Evolutionary conservation across 2,329 filamentous ascomycete species (phyloP), one percentile per base, ranked within the genome.

Genomic region (Neopestalotiopsis sp.): DNA sequence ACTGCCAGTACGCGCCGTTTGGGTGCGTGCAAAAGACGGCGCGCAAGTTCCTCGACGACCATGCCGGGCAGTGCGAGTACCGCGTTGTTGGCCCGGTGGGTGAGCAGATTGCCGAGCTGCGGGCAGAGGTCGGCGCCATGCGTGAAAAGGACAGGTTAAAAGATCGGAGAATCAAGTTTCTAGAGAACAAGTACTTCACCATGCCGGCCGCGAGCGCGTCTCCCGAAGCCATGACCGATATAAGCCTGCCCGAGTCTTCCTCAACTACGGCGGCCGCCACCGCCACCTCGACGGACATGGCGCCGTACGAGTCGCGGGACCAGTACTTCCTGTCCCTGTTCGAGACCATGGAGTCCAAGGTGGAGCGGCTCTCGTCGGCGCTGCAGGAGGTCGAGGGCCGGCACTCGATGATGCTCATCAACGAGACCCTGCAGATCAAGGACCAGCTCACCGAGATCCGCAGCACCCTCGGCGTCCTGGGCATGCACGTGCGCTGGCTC

Each of bases 381-480:
- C 74, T 90, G 49, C 86, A 85, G 24, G 88, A 90, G 69, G 82
- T 89, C 64, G 88, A 90, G 74, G 86, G 86, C 3, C 85, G 87
- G 63, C 88, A 90, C 74, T 88, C 85, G 40, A 86, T 89, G 78
- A 86, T 88, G 83, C 83, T 89, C 9, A 83, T 90, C 74, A 90
- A 89, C 73, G 87, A 90, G 76, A 86, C 88, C 5, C 84, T 89
- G 74, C 88, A 86, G 7, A 85, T 91, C 70, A 88, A 89, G 68
- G 88, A 91, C 69, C 87, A 90, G 76, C 83, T 91, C n/a, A 84
- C 86, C 4, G 89, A 91, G 75, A 80, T 89, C 57, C 82, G 85
- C 58, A 88, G 85, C 78, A 88, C 85, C 71, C 80, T 88, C 70
- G 87, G 87, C 65, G 86, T 88, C 73, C 82, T 89, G 58, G 84